Conservation (phyloP, 305 asterid species). For the Withania somnifera region DNA sequence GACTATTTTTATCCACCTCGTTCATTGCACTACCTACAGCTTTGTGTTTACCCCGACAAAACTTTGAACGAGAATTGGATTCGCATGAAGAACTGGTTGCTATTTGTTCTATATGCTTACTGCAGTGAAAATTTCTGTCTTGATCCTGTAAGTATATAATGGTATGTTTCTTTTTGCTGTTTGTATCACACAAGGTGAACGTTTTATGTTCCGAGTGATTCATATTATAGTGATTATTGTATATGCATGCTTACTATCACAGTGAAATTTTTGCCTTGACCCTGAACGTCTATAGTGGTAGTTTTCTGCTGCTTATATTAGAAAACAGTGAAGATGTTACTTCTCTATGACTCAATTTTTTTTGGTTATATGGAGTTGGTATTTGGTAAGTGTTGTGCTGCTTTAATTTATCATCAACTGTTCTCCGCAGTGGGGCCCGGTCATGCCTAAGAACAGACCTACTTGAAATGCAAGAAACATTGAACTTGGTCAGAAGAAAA, state of each 20-base stretch:
- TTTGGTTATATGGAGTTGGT: not conserved
- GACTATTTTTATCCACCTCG: not conserved
- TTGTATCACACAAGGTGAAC: not conserved
- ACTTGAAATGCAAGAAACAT: not conserved
- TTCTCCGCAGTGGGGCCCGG: too few relatives aligned
- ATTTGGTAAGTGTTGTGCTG: not conserved
- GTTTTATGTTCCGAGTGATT: not conserved
- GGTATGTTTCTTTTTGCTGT: not conserved
- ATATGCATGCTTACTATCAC: not conserved
- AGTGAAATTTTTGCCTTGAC: not conserved
- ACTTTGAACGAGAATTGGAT: not conserved
- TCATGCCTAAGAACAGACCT: not conserved
- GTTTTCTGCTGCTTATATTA: not conserved
- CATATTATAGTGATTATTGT: not conserved
- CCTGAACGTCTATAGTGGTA: not conserved
- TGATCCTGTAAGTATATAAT: not conserved
- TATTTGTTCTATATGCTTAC: not conserved
- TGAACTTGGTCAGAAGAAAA: not conserved
- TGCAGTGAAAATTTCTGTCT: not conserved
- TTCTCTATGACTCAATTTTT: not conserved
- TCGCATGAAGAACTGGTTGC: not conserved
- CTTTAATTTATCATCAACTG: not conserved
- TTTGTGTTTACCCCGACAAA: not conserved
- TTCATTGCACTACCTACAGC: not conserved
- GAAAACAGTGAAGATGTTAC: not conserved